Base-by-base conservation (phyloP, 208 protist species). In the Leishmania guyanensis region DNA sequence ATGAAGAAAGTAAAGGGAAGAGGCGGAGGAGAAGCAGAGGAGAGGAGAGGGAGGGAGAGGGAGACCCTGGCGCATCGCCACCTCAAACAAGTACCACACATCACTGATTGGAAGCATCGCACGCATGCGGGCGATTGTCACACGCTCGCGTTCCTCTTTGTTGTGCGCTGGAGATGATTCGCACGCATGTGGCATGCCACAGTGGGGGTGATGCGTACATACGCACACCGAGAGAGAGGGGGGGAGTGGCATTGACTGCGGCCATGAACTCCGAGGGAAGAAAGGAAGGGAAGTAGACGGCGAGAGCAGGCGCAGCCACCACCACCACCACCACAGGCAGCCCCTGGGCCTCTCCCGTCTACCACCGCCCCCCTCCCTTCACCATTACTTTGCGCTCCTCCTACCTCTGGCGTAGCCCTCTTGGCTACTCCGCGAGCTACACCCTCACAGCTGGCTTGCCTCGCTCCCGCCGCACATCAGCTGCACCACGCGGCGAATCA, bases 401-500 rank as follows among this genome's bases (percentile, higher is more conserved):
- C 62, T 3, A 43, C 58, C 58, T 39, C 36, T 39, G 5, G 14
- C 29, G 9, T 64, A 43, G 74, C 29, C 58, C 36, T 39, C 48
- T 77, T 2, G 3, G 5, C 39, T 3, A 51, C 51, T 9, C 46
- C 39, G 33, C 26, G 14, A n/a, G 17, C 50, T 64, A 1, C 12
- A 17, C 36, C 0, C 56, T 84, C 79, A 89, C 22, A 91, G 72
- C 77, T 91, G 84, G 54, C 86, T 85, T 22, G 60, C 48, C 3
- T 76, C 51, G n/a, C 33, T 65, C 69, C 81, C 53, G 33, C 54
- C 74, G 43, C 84, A 89, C 86, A 86, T 77, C 54, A 82, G 66
- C 76, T 86, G 74, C 58, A 85, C 84, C 22, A 85, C 84, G 17
- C 70, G 70, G 5, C 84, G 89, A 22, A 94, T 58, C 20, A 90